Conservation (phyloP, 2,329 filamentous ascomycete genomes). For the Tympanopsis confertula region DNA sequence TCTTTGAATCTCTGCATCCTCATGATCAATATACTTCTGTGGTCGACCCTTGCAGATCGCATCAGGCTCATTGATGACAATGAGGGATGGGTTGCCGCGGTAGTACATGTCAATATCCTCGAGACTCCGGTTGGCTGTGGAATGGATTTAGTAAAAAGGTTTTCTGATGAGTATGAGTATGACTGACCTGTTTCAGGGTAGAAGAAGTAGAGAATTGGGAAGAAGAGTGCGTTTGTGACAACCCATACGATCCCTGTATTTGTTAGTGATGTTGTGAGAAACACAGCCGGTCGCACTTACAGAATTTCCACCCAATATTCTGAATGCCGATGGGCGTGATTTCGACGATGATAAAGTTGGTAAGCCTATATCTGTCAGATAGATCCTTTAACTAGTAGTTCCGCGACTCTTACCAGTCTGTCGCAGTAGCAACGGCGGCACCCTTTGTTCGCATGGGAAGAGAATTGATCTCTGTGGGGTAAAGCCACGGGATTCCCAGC, state of each 20-base stretch:
- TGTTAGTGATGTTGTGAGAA: too few relatives aligned
- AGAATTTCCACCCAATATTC: not conserved
- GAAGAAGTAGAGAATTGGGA: not conserved
- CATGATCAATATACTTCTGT: slow-evolving; percentile 31
- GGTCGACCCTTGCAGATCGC: slow-evolving; percentile 31
- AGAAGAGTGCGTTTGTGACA: not conserved
- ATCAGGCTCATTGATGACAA: slow-evolving; percentile 34
- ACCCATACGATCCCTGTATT: too few relatives aligned
- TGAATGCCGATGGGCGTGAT: not conserved
- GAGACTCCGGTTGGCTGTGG: not conserved
- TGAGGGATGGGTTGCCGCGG: slow-evolving; percentile 20
- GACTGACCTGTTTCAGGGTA: not conserved
- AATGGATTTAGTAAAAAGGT: too few relatives aligned
- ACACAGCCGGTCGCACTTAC: not conserved
- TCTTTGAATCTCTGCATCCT: too few relatives aligned
- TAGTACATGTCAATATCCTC: slow-evolving; percentile 14
- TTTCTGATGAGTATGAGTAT: too few relatives aligned
- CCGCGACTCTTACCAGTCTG: slow-evolving; percentile 18
- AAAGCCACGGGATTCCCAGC: slow-evolving; percentile 26
- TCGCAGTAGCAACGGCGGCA: slow-evolving; percentile 20
- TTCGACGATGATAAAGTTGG: not conserved
- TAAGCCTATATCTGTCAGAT: too few relatives aligned
- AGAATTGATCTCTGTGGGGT: slow-evolving; percentile 27
- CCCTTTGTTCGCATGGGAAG: slow-evolving; percentile 25
- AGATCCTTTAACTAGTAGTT: too few relatives aligned